Percentiles rank a stretch among this genome's conserved stretches.
phyloP scores from a whole-genome alignment of 129 eudicot genomes.

The Glebionis coronaria region DNA sequence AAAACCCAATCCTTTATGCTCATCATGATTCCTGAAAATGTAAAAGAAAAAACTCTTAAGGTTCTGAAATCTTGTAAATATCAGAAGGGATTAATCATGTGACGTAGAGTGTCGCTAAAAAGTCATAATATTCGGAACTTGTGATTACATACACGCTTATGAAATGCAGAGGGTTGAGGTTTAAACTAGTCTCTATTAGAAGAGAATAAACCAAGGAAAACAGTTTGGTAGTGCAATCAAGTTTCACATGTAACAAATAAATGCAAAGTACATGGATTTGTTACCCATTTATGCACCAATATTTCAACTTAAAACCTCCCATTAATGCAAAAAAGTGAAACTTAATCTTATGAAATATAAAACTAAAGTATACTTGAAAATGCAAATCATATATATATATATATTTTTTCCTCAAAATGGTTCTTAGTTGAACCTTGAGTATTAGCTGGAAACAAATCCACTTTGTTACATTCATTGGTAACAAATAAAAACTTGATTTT shows the following conservation, averaged over 20 bases:
- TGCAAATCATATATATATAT: too few species aligned
- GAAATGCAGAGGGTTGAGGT: background rate
- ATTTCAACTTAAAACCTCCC: too few species aligned
- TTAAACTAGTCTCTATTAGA: background rate
- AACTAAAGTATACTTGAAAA: too few species aligned
- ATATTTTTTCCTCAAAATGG: too few species aligned
- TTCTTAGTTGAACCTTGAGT: too few species aligned
- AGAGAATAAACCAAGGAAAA: too few species aligned
- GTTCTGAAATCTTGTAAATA: constrained; percentile 13
- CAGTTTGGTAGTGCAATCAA: too few species aligned
- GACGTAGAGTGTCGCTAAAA: background rate
- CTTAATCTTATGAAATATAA: too few species aligned
- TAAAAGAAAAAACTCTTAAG: constrained; percentile 9
- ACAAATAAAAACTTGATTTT: too few species aligned
- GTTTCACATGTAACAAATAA: background rate
- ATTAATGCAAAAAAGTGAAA: too few species aligned
- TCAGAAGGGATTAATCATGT: constrained; percentile 1
- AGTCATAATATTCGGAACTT: background rate
- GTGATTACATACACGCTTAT: background rate
- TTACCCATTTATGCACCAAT: too few species aligned
- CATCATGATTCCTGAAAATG: constrained; percentile 62
- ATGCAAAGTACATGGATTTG: background rate
- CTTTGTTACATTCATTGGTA: background rate
- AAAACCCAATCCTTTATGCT: constrained; percentile 93
- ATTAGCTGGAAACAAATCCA: too few species aligned